phyloP scores from a whole-genome alignment of 169 alveolate species.

The Eimeria maxima region DNA sequence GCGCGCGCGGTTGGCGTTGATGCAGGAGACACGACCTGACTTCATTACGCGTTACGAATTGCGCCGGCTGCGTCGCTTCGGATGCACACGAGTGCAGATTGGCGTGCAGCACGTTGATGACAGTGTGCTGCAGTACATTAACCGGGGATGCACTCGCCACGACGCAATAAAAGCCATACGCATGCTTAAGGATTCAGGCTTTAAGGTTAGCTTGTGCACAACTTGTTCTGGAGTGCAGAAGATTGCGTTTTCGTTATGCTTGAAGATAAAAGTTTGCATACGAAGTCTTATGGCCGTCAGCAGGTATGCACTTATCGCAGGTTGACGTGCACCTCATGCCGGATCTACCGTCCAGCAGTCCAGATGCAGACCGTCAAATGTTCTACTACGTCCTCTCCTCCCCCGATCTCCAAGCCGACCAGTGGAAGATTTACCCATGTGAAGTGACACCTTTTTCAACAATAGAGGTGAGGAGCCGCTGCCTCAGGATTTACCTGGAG shows the following conservation, averaged over 20 bases:
- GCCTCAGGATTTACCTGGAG: neutral
- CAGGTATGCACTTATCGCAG: constrained; percentile 31
- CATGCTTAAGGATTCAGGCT: constrained; percentile 95
- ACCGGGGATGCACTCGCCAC: constrained; percentile 90
- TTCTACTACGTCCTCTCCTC: constrained; percentile 91
- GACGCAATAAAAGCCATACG: constrained; percentile 93
- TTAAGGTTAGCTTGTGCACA: constrained; percentile 86
- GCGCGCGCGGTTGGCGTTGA: neutral
- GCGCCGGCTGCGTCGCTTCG: constrained; percentile 89
- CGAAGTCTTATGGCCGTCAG: neutral
- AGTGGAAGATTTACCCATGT: constrained; percentile 98
- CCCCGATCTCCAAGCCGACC: constrained; percentile 96
- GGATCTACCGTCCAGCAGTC: constrained; percentile 93
- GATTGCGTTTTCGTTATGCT: neutral
- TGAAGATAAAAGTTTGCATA: neutral
- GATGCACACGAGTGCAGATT: constrained; percentile 96
- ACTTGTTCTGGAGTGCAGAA: neutral
- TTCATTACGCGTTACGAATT: constrained; percentile 93
- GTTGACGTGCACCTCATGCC: constrained; percentile 98
- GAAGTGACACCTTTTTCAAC: constrained; percentile 96
- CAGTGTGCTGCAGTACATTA: constrained; percentile 90
- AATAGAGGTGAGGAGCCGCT: constrained; percentile 87
- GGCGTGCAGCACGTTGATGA: constrained; percentile 97
- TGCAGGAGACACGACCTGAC: constrained; percentile 96
- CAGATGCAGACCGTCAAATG: constrained; percentile 93